Conservation (phyloP, 768 basidiomycete genomes). For the Albatrellus ellisii region DNA sequence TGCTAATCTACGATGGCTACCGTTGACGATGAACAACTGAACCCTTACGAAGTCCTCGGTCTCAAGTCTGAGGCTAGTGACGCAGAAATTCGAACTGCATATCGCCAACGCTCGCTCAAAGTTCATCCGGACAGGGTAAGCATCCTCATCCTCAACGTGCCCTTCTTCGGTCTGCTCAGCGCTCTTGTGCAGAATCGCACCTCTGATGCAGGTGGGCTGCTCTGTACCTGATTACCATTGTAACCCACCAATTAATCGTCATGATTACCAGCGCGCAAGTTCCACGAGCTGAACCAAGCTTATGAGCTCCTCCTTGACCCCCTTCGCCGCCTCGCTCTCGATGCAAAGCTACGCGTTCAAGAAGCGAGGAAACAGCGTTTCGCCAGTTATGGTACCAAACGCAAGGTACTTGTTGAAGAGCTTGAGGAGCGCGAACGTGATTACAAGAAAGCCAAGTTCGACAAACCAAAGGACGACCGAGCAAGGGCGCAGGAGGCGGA, state of each 20-base stretch:
- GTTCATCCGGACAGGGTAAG: constrained; percentile 79
- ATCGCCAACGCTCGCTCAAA: constrained; percentile 67
- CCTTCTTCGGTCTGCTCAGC: background rate
- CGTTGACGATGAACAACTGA: constrained; percentile 37
- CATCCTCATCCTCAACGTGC: constrained; percentile 11
- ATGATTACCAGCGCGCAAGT: constrained; percentile 33
- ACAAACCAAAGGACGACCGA: constrained; percentile 45
- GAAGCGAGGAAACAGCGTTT: constrained; percentile 60
- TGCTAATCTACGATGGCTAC: background rate
- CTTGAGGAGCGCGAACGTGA: constrained; percentile 64
- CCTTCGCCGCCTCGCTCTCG: constrained; percentile 60
- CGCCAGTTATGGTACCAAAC: constrained; percentile 54
- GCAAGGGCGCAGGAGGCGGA: constrained; percentile 49
- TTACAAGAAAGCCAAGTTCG: constrained; percentile 57
- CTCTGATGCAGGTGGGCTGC: constrained; percentile 52
- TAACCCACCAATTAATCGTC: no score
- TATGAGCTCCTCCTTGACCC: constrained; percentile 77
- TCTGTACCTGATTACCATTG: background rate
- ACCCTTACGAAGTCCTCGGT: constrained; percentile 63
- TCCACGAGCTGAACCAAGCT: constrained; percentile 74
- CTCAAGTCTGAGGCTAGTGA: constrained; percentile 55
- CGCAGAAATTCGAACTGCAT: constrained; percentile 68
- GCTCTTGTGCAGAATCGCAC: constrained; percentile 47
- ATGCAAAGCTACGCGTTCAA: constrained; percentile 64
- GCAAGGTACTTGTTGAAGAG: constrained; percentile 63